Conservation (phyloP, 495 filamentous ascomycete species). For the Usnea hakonensis region DNA sequence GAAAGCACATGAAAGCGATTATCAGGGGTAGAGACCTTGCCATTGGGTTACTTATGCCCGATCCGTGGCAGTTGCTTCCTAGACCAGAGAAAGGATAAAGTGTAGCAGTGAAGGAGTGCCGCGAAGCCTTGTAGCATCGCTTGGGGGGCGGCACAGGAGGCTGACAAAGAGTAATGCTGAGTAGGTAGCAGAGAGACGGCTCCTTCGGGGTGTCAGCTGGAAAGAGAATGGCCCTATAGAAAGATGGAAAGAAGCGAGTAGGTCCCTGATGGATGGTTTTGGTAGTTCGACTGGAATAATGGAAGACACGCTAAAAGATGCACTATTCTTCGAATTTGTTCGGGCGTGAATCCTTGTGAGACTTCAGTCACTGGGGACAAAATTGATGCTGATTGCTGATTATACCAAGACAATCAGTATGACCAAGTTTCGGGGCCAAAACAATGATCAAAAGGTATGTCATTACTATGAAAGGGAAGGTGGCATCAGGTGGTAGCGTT, state of each 20-base stretch:
- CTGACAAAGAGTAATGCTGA: not conserved
- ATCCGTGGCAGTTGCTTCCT: not conserved
- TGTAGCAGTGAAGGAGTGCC: not conserved
- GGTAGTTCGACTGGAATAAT: not conserved
- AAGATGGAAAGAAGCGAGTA: not conserved
- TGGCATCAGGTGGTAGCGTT: conserved; percentile 1
- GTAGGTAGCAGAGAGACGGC: not conserved
- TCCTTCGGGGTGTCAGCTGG: not conserved
- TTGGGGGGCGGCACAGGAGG: not conserved
- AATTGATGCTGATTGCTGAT: too few relatives aligned
- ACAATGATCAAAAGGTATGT: not conserved
- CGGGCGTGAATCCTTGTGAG: not conserved
- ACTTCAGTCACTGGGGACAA: not conserved
- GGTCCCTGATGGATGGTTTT: not conserved
- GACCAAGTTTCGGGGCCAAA: not conserved
- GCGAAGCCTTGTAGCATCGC: not conserved
- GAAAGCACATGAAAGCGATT: not conserved
- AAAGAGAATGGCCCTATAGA: not conserved
- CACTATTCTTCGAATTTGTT: conserved; percentile 1
- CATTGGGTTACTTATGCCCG: not conserved
- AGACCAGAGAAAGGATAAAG: not conserved
- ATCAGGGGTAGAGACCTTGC: not conserved
- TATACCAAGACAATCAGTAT: not conserved
- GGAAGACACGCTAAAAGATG: not conserved
- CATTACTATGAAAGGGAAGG: not conserved